These are phyloP conservation scores for Pelargonium australe DNA, from an alignment of 441 rosid genomes.

Conservation along the genomic window DNA sequence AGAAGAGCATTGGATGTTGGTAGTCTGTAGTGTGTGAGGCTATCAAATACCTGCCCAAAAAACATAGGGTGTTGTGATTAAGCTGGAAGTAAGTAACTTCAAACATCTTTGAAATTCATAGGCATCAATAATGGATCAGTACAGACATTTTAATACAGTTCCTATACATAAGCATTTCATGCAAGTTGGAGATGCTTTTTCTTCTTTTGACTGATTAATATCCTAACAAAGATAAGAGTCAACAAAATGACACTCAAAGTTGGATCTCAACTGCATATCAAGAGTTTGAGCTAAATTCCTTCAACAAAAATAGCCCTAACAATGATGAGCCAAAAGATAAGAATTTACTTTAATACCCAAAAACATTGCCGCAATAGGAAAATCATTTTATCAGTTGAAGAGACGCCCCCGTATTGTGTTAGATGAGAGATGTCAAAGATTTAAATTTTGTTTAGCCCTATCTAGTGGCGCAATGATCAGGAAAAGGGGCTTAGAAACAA, in stretches of 20 bases:
- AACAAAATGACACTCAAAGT: neutral
- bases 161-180: too few species aligned
- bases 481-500: neutral
- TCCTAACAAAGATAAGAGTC: neutral
- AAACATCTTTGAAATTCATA: neutral
- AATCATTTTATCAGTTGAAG: neutral
- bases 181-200: neutral
- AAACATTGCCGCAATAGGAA: neutral
- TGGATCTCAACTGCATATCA: neutral
- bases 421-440: neutral
- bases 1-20: constrained; percentile 78
- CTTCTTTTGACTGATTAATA: neutral
- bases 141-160: neutral
- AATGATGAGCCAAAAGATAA: neutral
- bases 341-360: neutral
- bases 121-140: neutral
- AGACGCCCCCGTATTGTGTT: neutral
- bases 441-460: neutral
- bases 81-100: too few species aligned
- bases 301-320: neutral
- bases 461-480: neutral
- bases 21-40: constrained; percentile 93
- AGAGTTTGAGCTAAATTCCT: too few species aligned
- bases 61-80: neutral
- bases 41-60: constrained; percentile 64